Conservation (phyloP, 768 basidiomycete species). For the Lactarius tabidus region DNA sequence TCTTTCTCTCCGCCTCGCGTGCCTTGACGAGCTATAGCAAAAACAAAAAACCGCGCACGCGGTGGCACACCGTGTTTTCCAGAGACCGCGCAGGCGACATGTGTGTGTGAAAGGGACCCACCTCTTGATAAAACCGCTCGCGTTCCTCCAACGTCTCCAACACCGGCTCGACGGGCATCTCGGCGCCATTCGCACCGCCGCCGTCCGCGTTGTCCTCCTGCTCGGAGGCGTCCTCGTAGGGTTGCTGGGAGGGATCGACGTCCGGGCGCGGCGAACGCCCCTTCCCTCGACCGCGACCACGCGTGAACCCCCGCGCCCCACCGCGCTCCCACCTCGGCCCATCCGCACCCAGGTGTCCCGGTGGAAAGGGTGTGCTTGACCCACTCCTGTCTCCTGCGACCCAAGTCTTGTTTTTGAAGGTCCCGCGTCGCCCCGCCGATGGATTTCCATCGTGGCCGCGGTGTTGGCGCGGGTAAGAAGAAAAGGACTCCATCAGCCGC, state of each 20-base stretch:
- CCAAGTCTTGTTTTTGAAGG: constrained; percentile 24
- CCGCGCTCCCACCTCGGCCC: constrained; percentile 62
- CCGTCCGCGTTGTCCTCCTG: constrained; percentile 31
- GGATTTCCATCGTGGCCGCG: constrained; percentile 12
- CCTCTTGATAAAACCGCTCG: constrained; percentile 70
- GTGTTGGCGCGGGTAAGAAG: constrained; percentile 9
- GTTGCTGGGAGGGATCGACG: constrained; percentile 7
- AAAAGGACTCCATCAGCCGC: constrained; percentile 15
- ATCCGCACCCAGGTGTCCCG: constrained; percentile 34
- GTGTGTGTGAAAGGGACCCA: constrained; percentile 32
- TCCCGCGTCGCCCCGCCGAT: constrained; percentile 16
- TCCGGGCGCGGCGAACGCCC: constrained; percentile 37
- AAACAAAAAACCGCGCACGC: constrained; percentile 20
- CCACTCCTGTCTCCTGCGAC: constrained; percentile 17
- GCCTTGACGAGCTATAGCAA: constrained; percentile 56
- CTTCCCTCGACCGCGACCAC: constrained; percentile 36
- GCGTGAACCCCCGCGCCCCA: constrained; percentile 41
- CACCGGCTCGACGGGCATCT: constrained; percentile 33
- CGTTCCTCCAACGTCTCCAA: constrained; percentile 59
- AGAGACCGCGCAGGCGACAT: neutral
- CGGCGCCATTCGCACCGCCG: constrained; percentile 36
- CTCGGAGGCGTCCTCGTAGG: constrained; percentile 26
- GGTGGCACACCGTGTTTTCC: constrained; percentile 15
- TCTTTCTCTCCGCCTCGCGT: constrained; percentile 66
- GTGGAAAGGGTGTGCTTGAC: constrained; percentile 11